These are phyloP conservation scores for Musa beccarii DNA, from an alignment of 176 grass and related monocot species.

Conservation along the genomic window DNA sequence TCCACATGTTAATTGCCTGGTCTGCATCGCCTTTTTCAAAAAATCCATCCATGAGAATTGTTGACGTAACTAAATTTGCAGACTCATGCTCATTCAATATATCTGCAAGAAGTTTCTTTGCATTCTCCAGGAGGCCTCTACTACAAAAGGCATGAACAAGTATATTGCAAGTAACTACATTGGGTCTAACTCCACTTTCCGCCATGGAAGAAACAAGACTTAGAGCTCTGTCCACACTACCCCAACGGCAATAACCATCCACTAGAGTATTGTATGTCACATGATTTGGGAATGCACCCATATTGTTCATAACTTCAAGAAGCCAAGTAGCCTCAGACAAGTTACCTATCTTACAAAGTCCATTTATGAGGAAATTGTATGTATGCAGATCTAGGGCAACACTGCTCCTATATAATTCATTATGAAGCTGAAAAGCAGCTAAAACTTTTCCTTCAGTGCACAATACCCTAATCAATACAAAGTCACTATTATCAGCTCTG, in stretches of 20 bases:
- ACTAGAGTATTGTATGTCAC: slow-evolving; percentile 48
- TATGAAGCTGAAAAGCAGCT: slow-evolving; percentile 26
- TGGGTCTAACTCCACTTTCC: slow-evolving; percentile 33
- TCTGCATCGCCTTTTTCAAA: slow-evolving; percentile 26
- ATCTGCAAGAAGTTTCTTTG: slow-evolving; percentile 30
- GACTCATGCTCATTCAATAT: slow-evolving; percentile 31
- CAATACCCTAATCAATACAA: slow-evolving; percentile 39
- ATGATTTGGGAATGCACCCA: slow-evolving; percentile 22
- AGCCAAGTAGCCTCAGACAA: slow-evolving; percentile 35
- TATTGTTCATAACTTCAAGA: slow-evolving; percentile 28
- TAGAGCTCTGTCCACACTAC: slow-evolving; percentile 36
- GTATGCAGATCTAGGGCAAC: slow-evolving; percentile 28
- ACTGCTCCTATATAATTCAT: slow-evolving; percentile 18
- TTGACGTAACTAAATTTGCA: slow-evolving; percentile 35
- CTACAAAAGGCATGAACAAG: slow-evolving; percentile 33
- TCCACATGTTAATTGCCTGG: slow-evolving; percentile 31
- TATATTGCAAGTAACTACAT: slow-evolving; percentile 44
- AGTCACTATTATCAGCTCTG: slow-evolving; percentile 22
- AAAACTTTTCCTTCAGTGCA: slow-evolving; percentile 31
- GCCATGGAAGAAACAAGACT: slow-evolving; percentile 37
- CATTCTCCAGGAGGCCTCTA: slow-evolving; percentile 27
- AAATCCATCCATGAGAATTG: slow-evolving; percentile 38
- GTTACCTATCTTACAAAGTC: slow-evolving; percentile 36
- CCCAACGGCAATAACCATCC: slow-evolving; percentile 31
- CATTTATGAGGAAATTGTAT: slow-evolving; percentile 42